phyloP scores from a whole-genome alignment of 805 yeast species.

The Cyberlindnera americana region DNA sequence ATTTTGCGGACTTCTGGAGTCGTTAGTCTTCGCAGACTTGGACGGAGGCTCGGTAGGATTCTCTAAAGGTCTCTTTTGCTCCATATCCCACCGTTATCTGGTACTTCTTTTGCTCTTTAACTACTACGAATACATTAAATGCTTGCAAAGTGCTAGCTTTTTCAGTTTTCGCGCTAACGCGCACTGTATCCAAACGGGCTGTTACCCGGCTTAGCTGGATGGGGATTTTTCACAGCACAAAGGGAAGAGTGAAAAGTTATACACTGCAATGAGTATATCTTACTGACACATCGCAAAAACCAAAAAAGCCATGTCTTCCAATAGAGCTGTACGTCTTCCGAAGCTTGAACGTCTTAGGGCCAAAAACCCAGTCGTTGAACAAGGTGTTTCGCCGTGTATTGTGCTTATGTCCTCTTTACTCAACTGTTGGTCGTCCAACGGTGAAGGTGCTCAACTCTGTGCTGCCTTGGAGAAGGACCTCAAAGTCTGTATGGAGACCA shows the following conservation, averaged over 20 bases:
- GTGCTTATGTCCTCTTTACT: slow-evolving; percentile 80
- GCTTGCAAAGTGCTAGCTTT: too few species aligned
- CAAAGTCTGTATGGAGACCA: slow-evolving; percentile 64
- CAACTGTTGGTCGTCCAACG: slow-evolving; percentile 96
- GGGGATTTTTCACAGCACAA: too few species aligned
- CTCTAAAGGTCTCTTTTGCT: slow-evolving; percentile 4
- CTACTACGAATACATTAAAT: too few species aligned
- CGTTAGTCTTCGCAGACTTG: not conserved
- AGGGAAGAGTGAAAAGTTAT: too few species aligned
- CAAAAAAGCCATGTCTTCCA: too few species aligned
- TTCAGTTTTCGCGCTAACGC: too few species aligned
- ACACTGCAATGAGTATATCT: too few species aligned
- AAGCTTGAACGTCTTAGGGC: slow-evolving; percentile 73
- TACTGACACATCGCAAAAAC: slow-evolving; percentile 16
- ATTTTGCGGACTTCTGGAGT: not conserved
- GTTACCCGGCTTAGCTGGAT: too few species aligned
- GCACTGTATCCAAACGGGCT: too few species aligned
- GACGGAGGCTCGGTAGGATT: too few species aligned
- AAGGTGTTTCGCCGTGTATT: slow-evolving; percentile 66
- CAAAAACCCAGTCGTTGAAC: slow-evolving; percentile 55
- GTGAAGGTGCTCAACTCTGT: slow-evolving; percentile 74
- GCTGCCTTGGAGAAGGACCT: slow-evolving; percentile 61
- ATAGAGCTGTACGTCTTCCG: slow-evolving; percentile 50
- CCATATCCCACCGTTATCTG: not conserved
- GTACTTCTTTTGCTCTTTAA: too few species aligned